These are phyloP conservation scores for Pythium dissotocum DNA, from an alignment of 352 stramenopile species.

Conservation along the genomic window DNA sequence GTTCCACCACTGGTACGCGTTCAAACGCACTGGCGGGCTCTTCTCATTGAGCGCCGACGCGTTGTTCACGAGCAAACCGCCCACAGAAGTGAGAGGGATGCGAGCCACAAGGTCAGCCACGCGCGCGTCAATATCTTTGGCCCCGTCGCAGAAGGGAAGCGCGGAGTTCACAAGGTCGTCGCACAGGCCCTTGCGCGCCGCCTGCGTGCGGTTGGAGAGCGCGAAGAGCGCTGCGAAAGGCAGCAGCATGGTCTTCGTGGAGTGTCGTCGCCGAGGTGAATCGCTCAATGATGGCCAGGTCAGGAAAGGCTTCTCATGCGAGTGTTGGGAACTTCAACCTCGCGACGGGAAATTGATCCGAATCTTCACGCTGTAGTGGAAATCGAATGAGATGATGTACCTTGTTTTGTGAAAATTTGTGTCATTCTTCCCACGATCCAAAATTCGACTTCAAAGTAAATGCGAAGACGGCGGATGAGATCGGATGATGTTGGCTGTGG, in stretches of 20 bases:
- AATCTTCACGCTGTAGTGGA: not conserved
- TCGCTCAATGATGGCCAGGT: not conserved
- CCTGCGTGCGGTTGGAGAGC: not conserved
- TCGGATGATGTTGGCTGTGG: no score
- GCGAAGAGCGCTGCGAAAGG: not conserved
- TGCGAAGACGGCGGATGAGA: not conserved
- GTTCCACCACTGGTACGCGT: slow-evolving; percentile 88
- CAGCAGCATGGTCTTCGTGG: not conserved
- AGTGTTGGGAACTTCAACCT: slow-evolving; percentile 1
- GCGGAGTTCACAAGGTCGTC: slow-evolving; percentile 40
- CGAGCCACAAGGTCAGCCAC: slow-evolving; percentile 66
- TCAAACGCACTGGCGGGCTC: slow-evolving; percentile 39
- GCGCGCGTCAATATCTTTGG: slow-evolving; percentile 48
- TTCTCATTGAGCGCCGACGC: slow-evolving; percentile 30
- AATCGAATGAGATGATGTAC: not conserved
- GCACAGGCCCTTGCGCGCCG: slow-evolving; percentile 40
- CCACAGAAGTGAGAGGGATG: slow-evolving; percentile 69
- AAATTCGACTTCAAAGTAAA: not conserved
- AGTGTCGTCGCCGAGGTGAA: not conserved
- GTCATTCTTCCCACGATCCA: not conserved
- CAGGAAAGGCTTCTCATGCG: not conserved
- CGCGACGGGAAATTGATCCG: not conserved
- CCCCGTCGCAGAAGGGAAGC: slow-evolving; percentile 71
- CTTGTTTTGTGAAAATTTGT: not conserved
- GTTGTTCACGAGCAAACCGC: slow-evolving; percentile 69